Percentiles rank a stretch among this genome's conserved stretches.
Conservation (phyloP, 306 rosid genomes). For the Vigna radiata region DNA sequence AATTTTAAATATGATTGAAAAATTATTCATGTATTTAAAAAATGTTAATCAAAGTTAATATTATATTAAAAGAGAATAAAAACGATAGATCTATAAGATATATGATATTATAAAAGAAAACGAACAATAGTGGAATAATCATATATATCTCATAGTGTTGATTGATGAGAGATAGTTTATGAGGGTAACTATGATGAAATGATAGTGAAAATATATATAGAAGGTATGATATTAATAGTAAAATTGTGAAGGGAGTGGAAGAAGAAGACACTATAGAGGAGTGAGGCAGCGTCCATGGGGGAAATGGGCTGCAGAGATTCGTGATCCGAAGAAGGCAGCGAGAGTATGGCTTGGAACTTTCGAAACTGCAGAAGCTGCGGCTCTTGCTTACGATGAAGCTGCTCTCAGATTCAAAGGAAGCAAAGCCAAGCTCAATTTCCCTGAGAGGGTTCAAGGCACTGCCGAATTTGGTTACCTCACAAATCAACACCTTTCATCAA, state of each 20-base stretch:
- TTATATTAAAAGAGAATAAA: neutral
- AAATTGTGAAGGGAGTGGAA: slow-evolving; percentile 45
- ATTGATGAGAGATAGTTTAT: no score
- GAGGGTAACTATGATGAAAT: no score
- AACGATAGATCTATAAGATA: neutral
- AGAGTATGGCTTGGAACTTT: slow-evolving; percentile 93
- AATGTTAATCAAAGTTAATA: no score
- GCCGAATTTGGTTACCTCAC: slow-evolving; percentile 46
- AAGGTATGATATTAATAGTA: neutral
- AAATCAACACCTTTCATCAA: slow-evolving; percentile 28
- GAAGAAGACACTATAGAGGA: slow-evolving; percentile 84
- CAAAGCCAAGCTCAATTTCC: slow-evolving; percentile 92
- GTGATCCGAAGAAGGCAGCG: slow-evolving; percentile 82
- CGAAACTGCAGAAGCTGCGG: slow-evolving; percentile 85
- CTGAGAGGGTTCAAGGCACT: slow-evolving; percentile 71
- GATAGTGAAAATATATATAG: no score
- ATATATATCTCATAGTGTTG: no score
- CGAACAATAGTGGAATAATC: no score
- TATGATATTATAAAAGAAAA: neutral
- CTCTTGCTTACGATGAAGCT: slow-evolving; percentile 84
- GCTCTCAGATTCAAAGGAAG: slow-evolving; percentile 91
- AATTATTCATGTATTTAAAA: no score
- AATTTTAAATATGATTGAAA: no score
- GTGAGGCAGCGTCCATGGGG: slow-evolving; percentile 97
- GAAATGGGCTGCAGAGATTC: slow-evolving; percentile 91